Percentiles rank a stretch among this genome's conserved stretches.
phyloP scores from a whole-genome alignment of 2,329 filamentous ascomycete species.

The Apiospora arundinis region DNA sequence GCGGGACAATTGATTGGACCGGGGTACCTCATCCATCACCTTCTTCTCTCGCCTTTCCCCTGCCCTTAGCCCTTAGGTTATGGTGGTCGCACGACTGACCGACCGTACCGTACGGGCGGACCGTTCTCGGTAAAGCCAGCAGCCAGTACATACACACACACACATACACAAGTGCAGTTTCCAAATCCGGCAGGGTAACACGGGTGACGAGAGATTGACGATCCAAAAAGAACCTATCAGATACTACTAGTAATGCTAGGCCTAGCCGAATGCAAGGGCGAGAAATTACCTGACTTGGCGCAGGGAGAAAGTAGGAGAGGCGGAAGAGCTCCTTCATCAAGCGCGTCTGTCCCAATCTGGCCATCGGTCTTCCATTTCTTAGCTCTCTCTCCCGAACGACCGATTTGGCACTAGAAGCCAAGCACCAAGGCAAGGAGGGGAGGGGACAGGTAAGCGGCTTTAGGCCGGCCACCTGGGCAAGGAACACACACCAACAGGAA shows the following conservation, averaged over 20 bases:
- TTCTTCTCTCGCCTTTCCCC: background rate
- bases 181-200: background rate
- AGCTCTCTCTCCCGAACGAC: background rate
- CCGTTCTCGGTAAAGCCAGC: no score
- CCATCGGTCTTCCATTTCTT: background rate
- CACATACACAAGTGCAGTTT: background rate
- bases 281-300: background rate
- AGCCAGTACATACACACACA: no score
- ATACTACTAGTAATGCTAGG: background rate
- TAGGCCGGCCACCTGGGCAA: background rate
- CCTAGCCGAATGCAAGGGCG: constrained; percentile 12
- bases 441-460: no score
- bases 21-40: background rate
- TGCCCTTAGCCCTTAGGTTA: background rate
- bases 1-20: background rate
- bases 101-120: no score
- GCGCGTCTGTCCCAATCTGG: background rate
- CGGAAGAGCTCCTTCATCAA: background rate
- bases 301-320: background rate
- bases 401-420: background rate
- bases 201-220: background rate
- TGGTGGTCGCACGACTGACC: no score
- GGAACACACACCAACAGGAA: background rate
- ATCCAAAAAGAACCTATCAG: background rate
- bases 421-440: background rate